These are phyloP conservation scores for Didymosphaeria variabile DNA, from an alignment of 2,329 filamentous ascomycete species.

Conservation along the genomic window DNA sequence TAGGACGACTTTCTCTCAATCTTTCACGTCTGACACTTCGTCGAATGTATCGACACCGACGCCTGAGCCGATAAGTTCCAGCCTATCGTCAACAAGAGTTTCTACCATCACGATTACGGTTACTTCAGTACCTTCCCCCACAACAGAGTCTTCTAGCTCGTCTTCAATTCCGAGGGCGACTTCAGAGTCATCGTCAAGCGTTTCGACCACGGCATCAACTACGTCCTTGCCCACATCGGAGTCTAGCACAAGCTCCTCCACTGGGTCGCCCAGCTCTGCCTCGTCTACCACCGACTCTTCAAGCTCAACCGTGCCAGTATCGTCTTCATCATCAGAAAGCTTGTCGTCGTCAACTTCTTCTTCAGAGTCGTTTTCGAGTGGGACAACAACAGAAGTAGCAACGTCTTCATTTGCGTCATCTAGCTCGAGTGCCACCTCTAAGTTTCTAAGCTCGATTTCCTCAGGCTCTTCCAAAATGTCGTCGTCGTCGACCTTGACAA, in stretches of 20 bases:
- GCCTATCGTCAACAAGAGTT: neutral
- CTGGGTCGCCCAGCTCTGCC: neutral
- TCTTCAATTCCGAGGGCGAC: neutral
- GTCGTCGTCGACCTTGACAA: neutral
- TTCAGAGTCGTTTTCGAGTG: neutral
- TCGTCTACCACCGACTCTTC: neutral
- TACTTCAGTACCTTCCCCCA: neutral
- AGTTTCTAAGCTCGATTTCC: neutral
- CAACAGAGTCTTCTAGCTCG: neutral
- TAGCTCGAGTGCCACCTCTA: neutral
- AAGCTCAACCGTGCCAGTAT: neutral
- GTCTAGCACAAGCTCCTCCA: neutral
- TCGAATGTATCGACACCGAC: neutral
- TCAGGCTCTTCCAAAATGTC: too few species aligned
- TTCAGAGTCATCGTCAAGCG: constrained; percentile 1
- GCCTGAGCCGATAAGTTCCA: neutral
- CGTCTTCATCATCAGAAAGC: neutral
- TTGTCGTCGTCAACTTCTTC: neutral
- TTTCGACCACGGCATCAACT: neutral
- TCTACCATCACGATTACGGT: neutral
- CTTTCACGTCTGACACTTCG: neutral
- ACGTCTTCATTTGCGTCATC: neutral
- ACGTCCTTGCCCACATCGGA: neutral
- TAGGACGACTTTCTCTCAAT: neutral
- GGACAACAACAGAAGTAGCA: neutral